Percentiles rank a stretch among this genome's conserved stretches.
phyloP scores from a whole-genome alignment of 2,329 filamentous ascomycete genomes.

The Fusarium equiseti region DNA sequence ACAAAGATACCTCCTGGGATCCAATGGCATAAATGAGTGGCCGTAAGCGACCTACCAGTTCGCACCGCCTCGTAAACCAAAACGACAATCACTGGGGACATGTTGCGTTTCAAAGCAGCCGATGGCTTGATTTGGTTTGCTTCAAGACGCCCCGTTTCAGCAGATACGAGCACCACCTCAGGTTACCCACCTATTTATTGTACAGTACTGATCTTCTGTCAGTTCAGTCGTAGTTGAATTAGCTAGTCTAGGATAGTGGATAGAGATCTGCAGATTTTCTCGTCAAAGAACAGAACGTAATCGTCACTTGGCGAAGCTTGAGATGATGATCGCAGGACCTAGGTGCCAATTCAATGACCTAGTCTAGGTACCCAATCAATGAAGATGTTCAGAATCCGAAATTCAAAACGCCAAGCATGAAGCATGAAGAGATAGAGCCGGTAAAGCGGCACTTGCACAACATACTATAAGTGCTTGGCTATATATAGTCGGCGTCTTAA shows the following conservation, averaged over 20 bases:
- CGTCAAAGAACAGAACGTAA: neutral
- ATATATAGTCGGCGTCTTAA: neutral
- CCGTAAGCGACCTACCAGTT: slow-evolving; percentile 4
- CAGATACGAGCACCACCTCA: slow-evolving; percentile 4
- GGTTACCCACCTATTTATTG: slow-evolving; percentile 1
- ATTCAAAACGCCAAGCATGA: neutral
- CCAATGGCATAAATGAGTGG: neutral
- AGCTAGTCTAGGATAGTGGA: slow-evolving; percentile 3
- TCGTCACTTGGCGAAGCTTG: slow-evolving; percentile 3
- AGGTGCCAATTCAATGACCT: neutral
- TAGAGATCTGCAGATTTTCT: slow-evolving; percentile 20
- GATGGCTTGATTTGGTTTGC: slow-evolving; percentile 11
- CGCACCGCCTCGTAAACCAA: slow-evolving; percentile 16
- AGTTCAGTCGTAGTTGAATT: slow-evolving; percentile 6
- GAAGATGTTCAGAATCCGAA: neutral
- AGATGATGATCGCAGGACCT: neutral
- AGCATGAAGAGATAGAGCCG: neutral
- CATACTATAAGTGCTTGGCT: neutral
- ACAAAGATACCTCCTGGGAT: neutral
- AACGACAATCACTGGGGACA: slow-evolving; percentile 30
- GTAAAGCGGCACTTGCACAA: neutral
- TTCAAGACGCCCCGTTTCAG: slow-evolving; percentile 11
- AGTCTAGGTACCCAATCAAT: neutral
- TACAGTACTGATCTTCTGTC: slow-evolving; percentile 16
- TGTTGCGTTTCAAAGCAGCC: slow-evolving; percentile 22